phyloP scores from a whole-genome alignment of 2,329 filamentous ascomycete genomes.

The Hypomyces perniciosus region DNA sequence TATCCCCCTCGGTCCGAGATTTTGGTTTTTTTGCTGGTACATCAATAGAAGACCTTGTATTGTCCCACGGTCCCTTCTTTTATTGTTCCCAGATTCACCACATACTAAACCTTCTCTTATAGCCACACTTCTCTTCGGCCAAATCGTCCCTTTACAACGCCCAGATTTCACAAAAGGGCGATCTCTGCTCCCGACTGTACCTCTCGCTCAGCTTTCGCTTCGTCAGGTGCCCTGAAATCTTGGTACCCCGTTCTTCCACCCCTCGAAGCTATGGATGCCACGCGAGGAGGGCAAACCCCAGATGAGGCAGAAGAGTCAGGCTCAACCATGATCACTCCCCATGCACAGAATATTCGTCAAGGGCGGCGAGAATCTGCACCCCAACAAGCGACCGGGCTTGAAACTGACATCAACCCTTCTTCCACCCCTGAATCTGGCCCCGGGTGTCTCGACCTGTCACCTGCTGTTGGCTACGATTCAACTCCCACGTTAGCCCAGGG shows the following conservation, averaged over 20 bases:
- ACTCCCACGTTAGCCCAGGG: not conserved
- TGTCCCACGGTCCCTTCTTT: too few relatives aligned
- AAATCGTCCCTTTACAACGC: not conserved
- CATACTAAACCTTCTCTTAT: not conserved
- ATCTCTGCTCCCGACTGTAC: slow-evolving; percentile 44
- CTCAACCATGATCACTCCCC: not conserved
- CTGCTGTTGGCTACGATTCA: not conserved
- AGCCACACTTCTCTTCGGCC: not conserved
- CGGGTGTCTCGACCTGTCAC: not conserved
- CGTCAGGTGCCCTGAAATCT: slow-evolving; percentile 4
- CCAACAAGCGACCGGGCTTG: not conserved
- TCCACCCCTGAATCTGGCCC: not conserved
- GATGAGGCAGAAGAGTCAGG: not conserved
- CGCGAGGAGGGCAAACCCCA: not conserved
- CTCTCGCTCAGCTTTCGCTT: slow-evolving; percentile 13
- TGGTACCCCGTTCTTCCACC: slow-evolving; percentile 15
- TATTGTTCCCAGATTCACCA: too few relatives aligned
- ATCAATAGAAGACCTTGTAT: too few relatives aligned
- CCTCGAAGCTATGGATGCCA: slow-evolving; percentile 14
- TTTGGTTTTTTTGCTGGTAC: not conserved
- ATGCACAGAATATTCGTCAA: too few relatives aligned
- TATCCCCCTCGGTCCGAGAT: slow-evolving; percentile 2
- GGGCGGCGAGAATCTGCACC: not conserved
- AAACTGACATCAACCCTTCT: not conserved
- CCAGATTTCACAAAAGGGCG: slow-evolving; percentile 41